A percentile compares a stretch with the other conserved stretches of the same genome.
phyloP scores from a whole-genome alignment of 768 basidiomycete genomes.

The Dendrothele bispora region DNA sequence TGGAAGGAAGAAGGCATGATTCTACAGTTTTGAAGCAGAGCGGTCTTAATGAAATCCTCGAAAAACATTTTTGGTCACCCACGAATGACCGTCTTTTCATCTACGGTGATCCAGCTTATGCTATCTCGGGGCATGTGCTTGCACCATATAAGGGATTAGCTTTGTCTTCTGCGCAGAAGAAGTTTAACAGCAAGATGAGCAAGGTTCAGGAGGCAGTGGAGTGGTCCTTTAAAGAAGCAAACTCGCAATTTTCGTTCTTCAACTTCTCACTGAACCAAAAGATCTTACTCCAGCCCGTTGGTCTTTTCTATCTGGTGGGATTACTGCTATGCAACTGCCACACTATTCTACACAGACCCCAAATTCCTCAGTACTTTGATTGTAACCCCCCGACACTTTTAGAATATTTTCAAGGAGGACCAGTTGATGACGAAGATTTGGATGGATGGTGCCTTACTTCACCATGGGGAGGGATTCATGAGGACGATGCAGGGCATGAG shows the following conservation, averaged over 20 bases:
- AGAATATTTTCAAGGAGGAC: conserved; percentile 13
- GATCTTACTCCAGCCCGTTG: too few species aligned
- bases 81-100: conserved; percentile 6
- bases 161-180: conserved; percentile 6
- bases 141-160: conserved; percentile 15
- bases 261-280: conserved; percentile 14
- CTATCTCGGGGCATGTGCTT: too few species aligned
- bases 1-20: conserved; percentile 15
- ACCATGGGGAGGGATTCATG: conserved; percentile 5
- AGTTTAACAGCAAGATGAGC: conserved; percentile 16
- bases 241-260: conserved; percentile 14
- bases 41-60: conserved; percentile 9
- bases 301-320: too few species aligned
- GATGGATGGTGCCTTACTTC: conserved; percentile 12
- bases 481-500: not conserved
- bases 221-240: conserved; percentile 17
- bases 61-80: conserved; percentile 12
- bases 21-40: conserved; percentile 16
- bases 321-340: conserved; percentile 15
- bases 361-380: too few species aligned
- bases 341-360: conserved; percentile 12
- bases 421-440: conserved; percentile 12
- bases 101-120: too few species aligned
- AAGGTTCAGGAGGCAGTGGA: conserved; percentile 14
- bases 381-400: conserved; percentile 11